Percentiles rank a stretch among this genome's conserved stretches.
These are phyloP conservation scores for Flaveria ramosissima DNA, from an alignment of 129 eudicot genomes.

Conservation along the genomic window DNA sequence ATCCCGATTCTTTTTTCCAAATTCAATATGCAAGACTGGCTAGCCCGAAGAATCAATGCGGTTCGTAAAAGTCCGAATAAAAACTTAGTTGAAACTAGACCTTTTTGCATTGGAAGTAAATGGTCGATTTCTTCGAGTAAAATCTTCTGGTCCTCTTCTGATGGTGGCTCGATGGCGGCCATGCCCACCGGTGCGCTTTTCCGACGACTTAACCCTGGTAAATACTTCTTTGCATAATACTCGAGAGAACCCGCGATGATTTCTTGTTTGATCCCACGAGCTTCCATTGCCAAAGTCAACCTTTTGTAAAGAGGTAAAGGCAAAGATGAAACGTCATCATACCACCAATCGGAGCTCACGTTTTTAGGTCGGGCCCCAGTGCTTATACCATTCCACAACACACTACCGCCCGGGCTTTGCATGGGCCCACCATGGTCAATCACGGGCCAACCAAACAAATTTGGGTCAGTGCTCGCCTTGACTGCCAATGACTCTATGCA, in stretches of 20 bases:
- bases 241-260: slow-evolving; percentile 71
- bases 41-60: slow-evolving; percentile 66
- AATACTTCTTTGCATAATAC: slow-evolving; percentile 68
- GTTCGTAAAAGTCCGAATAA: slow-evolving; percentile 81
- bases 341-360: slow-evolving; percentile 95
- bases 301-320: slow-evolving; percentile 73
- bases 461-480: slow-evolving; percentile 84
- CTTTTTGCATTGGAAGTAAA: slow-evolving; percentile 77
- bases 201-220: slow-evolving; percentile 80
- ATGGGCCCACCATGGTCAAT: slow-evolving; percentile 81
- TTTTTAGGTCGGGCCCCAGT: slow-evolving; percentile 84
- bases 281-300: slow-evolving; percentile 70
- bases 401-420: slow-evolving; percentile 96
- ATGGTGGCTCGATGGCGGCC: slow-evolving; percentile 32
- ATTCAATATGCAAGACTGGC: slow-evolving; percentile 58
- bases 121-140: slow-evolving; percentile 78
- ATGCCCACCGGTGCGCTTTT: slow-evolving; percentile 49
- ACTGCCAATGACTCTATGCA: slow-evolving; percentile 84
- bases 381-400: slow-evolving; percentile 96
- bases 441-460: slow-evolving; percentile 87
- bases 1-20: slow-evolving; percentile 79
- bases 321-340: slow-evolving; percentile 72
- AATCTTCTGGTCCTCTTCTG: slow-evolving; percentile 74
- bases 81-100: slow-evolving; percentile 66
- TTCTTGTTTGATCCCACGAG: slow-evolving; percentile 76